Evolutionary conservation across 108 stramenopile genomes (phyloP).

Genomic region (Skeletonema costatum): DNA sequence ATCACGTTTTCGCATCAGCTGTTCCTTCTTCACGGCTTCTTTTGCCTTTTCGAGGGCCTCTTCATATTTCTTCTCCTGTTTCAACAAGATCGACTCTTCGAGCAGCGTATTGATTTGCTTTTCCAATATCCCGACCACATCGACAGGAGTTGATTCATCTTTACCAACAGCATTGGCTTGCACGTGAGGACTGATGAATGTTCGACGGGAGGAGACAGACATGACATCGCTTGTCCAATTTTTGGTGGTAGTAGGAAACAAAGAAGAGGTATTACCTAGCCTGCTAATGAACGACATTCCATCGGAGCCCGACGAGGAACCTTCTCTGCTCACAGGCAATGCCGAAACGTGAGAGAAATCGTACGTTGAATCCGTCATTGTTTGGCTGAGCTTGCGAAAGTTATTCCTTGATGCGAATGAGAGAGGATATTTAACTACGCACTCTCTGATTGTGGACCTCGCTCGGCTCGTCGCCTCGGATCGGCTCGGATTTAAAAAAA

Average conservation of each 20-base stretch:
- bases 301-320: neutral
- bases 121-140: constrained; percentile 53
- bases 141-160: constrained; percentile 7
- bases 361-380: neutral
- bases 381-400: too few relatives aligned
- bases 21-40: constrained; percentile 79
- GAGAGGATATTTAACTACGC: neutral
- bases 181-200: neutral
- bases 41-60: constrained; percentile 83
- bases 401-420: too few relatives aligned
- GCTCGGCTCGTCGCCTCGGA: too few relatives aligned
- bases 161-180: neutral
- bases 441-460: too few relatives aligned
- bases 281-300: neutral
- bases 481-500: too few relatives aligned
- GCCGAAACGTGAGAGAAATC: neutral
- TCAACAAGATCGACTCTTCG: constrained; percentile 65
- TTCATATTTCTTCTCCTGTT: constrained; percentile 37
- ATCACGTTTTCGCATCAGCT: constrained; percentile 57
- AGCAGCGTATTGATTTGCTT: constrained; percentile 70
- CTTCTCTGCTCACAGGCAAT: neutral
- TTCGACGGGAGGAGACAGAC: neutral
- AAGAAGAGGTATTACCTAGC: neutral
- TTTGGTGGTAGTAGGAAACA: neutral
- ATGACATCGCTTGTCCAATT: neutral